phyloP scores from a whole-genome alignment of 345 rosid species.

The Mallotus nudiflorus region DNA sequence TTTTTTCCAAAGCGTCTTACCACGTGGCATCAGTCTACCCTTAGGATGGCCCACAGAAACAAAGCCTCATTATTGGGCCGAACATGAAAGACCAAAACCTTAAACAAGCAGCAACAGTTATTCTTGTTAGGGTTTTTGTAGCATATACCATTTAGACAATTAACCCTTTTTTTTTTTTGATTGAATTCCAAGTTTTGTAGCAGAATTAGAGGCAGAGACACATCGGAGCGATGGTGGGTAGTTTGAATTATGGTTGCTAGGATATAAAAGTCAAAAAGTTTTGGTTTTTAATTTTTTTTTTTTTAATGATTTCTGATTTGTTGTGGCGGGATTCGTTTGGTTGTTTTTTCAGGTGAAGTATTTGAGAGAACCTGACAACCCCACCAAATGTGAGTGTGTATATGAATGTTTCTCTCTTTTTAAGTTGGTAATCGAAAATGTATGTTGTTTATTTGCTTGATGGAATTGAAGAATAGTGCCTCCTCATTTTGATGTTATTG shows the following conservation, averaged over 20 bases:
- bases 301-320: not conserved
- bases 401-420: no score
- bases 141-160: not conserved
- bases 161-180: not conserved
- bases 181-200: not conserved
- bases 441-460: not conserved
- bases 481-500: constrained; percentile 7
- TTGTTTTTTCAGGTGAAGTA: constrained; percentile 60
- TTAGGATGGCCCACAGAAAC: no score
- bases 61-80: no score
- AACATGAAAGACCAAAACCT: no score
- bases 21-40: not conserved
- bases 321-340: constrained; percentile 16
- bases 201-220: not conserved
- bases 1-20: not conserved
- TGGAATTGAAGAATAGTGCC: not conserved
- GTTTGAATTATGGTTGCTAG: not conserved
- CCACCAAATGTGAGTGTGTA: constrained; percentile 61
- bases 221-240: constrained; percentile 20
- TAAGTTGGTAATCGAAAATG: no score
- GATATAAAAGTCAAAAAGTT: not conserved
- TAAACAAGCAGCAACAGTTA: no score
- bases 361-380: constrained; percentile 68
- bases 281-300: not conserved
- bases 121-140: not conserved